A percentile compares a stretch with the other conserved stretches of the same genome.
Conservation (phyloP, 371 early-diverging fungal genomes). For the Mucor plumbeus region DNA sequence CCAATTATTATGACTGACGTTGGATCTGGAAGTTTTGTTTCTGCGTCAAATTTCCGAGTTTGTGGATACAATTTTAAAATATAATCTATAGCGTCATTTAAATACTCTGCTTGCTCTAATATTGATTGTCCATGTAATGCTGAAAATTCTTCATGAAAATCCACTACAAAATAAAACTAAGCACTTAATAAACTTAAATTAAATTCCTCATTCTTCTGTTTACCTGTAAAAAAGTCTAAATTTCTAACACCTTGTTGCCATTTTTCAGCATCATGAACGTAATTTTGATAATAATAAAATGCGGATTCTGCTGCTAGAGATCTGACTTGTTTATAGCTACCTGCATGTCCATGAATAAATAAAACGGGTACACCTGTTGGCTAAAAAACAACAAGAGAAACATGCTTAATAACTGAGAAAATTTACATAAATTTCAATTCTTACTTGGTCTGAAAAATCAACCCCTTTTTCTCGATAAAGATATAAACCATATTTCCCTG, state of each 20-base stretch:
- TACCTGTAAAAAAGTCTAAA: constrained; percentile 89
- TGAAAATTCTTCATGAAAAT: constrained; percentile 91
- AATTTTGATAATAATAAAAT: constrained; percentile 54
- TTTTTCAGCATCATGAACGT: constrained; percentile 39
- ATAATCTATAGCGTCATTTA: constrained; percentile 86
- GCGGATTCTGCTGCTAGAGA: constrained; percentile 82
- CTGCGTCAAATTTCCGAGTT: constrained; percentile 35
- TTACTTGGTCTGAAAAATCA: constrained; percentile 53
- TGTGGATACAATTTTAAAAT: constrained; percentile 77
- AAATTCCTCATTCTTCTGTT: not conserved
- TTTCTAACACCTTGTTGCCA: constrained; percentile 46
- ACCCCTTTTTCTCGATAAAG: constrained; percentile 80
- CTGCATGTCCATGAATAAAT: constrained; percentile 96
- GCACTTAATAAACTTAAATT: no score
- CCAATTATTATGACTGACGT: constrained; percentile 87
- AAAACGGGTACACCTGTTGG: constrained; percentile 83
- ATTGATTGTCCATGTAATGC: constrained; percentile 85
- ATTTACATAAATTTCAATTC: not conserved
- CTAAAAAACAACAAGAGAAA: constrained; percentile 8
- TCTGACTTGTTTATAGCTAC: constrained; percentile 88
- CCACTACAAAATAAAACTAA: constrained; percentile 54
- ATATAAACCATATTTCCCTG: constrained; percentile 80
- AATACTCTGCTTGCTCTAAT: constrained; percentile 82
- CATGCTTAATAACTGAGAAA: not conserved
- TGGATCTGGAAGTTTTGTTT: constrained; percentile 50